Conservation (phyloP, 2,329 filamentous ascomycete genomes). For the Pseudocercospora macadamiae region DNA sequence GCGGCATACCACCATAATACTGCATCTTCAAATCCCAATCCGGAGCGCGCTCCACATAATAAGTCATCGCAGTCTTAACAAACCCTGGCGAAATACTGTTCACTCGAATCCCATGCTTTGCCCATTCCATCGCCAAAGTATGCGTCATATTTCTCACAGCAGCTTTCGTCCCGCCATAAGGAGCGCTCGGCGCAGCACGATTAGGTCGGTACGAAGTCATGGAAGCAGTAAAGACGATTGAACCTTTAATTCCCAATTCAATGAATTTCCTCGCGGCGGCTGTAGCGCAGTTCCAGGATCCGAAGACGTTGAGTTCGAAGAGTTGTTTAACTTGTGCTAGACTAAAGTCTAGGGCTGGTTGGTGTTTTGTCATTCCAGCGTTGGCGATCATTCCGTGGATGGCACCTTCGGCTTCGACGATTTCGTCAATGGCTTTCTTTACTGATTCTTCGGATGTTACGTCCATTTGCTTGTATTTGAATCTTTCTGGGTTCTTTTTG, state of each 20-base stretch:
- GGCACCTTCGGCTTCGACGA: constrained; percentile 31
- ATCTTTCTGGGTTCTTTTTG: constrained; percentile 31
- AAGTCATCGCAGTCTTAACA: constrained; percentile 49
- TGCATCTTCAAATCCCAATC: constrained; percentile 58
- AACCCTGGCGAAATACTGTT: constrained; percentile 41
- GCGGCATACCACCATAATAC: constrained; percentile 58
- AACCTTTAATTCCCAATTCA: constrained; percentile 49
- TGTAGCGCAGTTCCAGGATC: constrained; percentile 49
- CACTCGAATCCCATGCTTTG: constrained; percentile 38
- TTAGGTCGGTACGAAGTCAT: constrained; percentile 55
- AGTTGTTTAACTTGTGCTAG: constrained; percentile 35
- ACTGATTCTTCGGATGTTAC: constrained; percentile 34
- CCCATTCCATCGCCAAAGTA: constrained; percentile 43
- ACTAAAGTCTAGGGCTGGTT: constrained; percentile 37
- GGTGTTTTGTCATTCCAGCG: constrained; percentile 38
- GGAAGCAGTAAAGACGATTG: constrained; percentile 51
- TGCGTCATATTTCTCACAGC: constrained; percentile 48
- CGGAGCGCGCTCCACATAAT: constrained; percentile 52
- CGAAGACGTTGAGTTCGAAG: constrained; percentile 46
- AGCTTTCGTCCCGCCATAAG: constrained; percentile 49
- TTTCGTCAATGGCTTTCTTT: constrained; percentile 32
- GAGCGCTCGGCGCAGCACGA: constrained; percentile 36
- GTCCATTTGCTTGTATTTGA: constrained; percentile 37
- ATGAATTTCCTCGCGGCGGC: constrained; percentile 51
- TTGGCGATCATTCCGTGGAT: constrained; percentile 36